Base-by-base conservation (phyloP, 305 asterid genomes). In the Plantago coronopus region DNA sequence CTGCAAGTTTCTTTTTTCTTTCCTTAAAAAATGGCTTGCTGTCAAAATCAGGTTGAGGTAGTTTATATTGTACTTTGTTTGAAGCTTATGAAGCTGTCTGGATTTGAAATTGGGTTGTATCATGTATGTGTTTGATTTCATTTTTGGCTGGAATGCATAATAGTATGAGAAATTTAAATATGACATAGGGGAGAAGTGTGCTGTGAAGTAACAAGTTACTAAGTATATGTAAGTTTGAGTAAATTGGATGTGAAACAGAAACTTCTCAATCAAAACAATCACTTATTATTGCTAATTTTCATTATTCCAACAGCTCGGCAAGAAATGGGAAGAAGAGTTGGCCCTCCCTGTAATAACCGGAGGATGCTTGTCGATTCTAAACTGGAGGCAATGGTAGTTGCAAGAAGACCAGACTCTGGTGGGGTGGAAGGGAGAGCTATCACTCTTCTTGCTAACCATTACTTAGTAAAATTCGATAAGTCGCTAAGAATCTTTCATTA, bases 341-440 rank as follows among this genome's bases (percentile, higher is more conserved):
- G 63, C 13, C 48, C 62, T 23, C 70, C 76, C n/a, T 49, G 44
- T 47, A 72, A 48, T 11, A 71, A 78, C 67, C 81, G 72, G 56
- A 71, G 83, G 76, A 78, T 61, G 54, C 18, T 31, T 38, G 50
- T 45, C 38, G 76, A 74, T 25, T 62, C 74, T 7, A 65, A 72
- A 44, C 66, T 65, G 56, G 71, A 67, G 42, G 25, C 82, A 54
- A 47, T 76, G 48, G 57, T 75, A 72, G 79, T 91, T 67, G 95
- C 96, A 51, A 85, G 72, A 69, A 89, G 98, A 63, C 98, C 98
- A 17, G 98, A 93, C 57, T 77, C 78, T 43, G 98, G 98, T 63
- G 98, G 98, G 53, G 76, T 78, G 13, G 94, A 89, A 77, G 98
- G 98, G 68, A 76, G 63, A 34, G 81, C 70, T 7, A 67, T 93